phyloP scores from a whole-genome alignment of 2,329 filamentous ascomycete species.

The Pestalotiopsis sp. region DNA sequence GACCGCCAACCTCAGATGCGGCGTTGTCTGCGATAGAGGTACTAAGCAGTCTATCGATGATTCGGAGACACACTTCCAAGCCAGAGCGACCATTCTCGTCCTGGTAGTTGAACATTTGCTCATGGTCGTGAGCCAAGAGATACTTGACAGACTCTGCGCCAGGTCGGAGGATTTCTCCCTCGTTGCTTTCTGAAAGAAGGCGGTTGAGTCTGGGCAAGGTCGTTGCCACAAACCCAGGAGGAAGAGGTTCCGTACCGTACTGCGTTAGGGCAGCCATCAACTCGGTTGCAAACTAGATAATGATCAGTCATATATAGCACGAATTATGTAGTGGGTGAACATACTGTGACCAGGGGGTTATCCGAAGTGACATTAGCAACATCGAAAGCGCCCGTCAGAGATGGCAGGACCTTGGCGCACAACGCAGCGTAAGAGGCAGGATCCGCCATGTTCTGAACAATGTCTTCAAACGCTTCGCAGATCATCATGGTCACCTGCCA shows the following conservation, averaged over 20 bases:
- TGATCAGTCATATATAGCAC: constrained; percentile 16
- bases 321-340: constrained; percentile 22
- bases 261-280: constrained; percentile 79
- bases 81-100: constrained; percentile 79
- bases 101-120: constrained; percentile 85
- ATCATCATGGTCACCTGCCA: constrained; percentile 89
- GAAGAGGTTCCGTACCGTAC: constrained; percentile 81
- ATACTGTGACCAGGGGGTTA: constrained; percentile 74
- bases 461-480: constrained; percentile 87
- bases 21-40: constrained; percentile 87
- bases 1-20: constrained; percentile 91
- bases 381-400: constrained; percentile 85
- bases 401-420: constrained; percentile 83
- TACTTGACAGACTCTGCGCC: constrained; percentile 85
- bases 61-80: constrained; percentile 83
- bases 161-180: constrained; percentile 84
- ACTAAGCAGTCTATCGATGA: constrained; percentile 87
- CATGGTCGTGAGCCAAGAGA: constrained; percentile 84
- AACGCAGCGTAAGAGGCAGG: constrained; percentile 72
- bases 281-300: constrained; percentile 70
- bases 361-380: constrained; percentile 84
- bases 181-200: constrained; percentile 78
- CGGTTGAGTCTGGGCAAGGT: constrained; percentile 85
- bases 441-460: constrained; percentile 69
- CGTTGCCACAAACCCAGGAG: constrained; percentile 79